phyloP scores from a whole-genome alignment of 2,329 filamentous ascomycete genomes.

The Scedosporium boydii region DNA sequence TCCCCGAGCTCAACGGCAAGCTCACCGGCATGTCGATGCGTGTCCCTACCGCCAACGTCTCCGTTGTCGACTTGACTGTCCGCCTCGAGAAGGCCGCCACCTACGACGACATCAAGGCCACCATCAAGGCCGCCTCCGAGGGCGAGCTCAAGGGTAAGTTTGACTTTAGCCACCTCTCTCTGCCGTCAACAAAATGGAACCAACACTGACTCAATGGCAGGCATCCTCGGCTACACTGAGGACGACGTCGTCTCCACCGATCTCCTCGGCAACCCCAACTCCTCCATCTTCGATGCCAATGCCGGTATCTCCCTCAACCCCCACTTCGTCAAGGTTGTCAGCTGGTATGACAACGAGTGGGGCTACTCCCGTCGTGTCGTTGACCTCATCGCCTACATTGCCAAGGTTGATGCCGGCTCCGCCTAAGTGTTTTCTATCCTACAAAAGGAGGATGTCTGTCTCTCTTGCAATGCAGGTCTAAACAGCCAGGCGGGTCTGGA shows the following conservation, averaged over 20 bases:
- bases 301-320: constrained; percentile 97
- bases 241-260: constrained; percentile 94
- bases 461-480: not conserved
- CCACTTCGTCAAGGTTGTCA: constrained; percentile 97
- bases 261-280: constrained; percentile 84
- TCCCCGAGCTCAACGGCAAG: constrained; percentile 96
- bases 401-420: constrained; percentile 58
- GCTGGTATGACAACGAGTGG: constrained; percentile 99
- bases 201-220: constrained; percentile 29
- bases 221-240: constrained; percentile 90
- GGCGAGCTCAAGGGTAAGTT: not conserved
- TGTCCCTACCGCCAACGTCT: constrained; percentile 97
- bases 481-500: not conserved
- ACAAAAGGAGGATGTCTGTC: not conserved
- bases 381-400: constrained; percentile 69
- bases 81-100: constrained; percentile 82
- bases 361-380: constrained; percentile 95
- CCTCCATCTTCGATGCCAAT: constrained; percentile 99
- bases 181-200: not conserved
- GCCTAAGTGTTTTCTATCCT: constrained; percentile 26
- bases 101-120: constrained; percentile 89
- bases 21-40: constrained; percentile 99
- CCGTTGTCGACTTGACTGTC: constrained; percentile 93
- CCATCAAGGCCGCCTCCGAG: constrained; percentile 72
- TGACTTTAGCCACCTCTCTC: not conserved